A percentile compares a stretch with the other conserved stretches of the same genome.
Evolutionary conservation across 1,284 basidiomycete genomes (phyloP).

Genomic region (Rhodotorula sp.): DNA sequence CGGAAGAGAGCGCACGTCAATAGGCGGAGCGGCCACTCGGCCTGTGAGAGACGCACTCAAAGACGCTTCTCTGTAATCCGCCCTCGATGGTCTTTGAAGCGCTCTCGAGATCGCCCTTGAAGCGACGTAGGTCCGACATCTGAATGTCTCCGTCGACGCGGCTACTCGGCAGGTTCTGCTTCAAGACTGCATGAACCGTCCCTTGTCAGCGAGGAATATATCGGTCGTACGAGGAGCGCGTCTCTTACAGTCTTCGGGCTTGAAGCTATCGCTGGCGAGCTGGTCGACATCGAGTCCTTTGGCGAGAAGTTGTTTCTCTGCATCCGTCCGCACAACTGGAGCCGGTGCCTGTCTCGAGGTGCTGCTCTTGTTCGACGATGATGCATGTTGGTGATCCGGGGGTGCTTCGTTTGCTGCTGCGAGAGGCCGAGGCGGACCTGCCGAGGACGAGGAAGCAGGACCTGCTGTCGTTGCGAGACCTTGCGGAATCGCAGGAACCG

Average conservation of each 20-base stretch:
- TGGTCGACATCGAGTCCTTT: constrained; percentile 37
- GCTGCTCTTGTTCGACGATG: not conserved
- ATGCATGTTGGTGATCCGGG: not conserved
- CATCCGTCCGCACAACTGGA: not conserved
- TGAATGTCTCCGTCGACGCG: constrained; percentile 14
- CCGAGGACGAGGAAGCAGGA: not conserved
- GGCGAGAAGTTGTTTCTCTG: constrained; percentile 22
- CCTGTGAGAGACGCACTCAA: constrained; percentile 27
- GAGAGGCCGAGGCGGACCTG: not conserved
- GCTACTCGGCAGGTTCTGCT: constrained; percentile 27
- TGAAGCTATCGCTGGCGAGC: constrained; percentile 38
- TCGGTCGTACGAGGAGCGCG: too few species aligned
- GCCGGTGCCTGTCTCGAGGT: not conserved
- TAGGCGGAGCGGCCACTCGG: too few species aligned
- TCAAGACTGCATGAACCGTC: constrained; percentile 23
- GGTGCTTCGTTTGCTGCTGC: not conserved
- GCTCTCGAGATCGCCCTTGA: constrained; percentile 26
- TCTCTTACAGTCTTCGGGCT: constrained; percentile 41
- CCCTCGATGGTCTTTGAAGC: constrained; percentile 38
- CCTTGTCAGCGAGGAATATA: not conserved
- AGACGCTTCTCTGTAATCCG: constrained; percentile 39
- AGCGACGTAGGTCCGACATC: constrained; percentile 32
- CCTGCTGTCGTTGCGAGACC: not conserved
- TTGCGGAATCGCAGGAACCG: constrained; percentile 15
- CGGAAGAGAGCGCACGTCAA: not conserved